Base-by-base conservation (phyloP, 139 green algal species). In the Diplosphaera chodatii region DNA sequence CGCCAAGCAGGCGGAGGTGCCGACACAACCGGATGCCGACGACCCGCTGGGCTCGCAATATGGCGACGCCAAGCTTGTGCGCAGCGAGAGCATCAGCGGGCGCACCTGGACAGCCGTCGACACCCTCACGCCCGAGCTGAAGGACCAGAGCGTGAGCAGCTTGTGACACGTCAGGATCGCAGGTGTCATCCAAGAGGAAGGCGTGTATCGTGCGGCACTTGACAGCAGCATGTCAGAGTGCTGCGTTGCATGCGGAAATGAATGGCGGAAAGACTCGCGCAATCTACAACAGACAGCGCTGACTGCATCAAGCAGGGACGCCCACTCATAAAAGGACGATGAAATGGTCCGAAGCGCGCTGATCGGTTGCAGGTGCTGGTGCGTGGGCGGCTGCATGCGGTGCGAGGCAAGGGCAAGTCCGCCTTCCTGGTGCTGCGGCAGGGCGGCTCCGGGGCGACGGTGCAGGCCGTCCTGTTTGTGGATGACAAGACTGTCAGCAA, bases 371-470 rank as follows among this genome's bases (percentile, higher is more conserved):
- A 88, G 83, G 86, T 97, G 66, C 72, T 92, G 62, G 55, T 96
- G 31, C 77, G 92, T 25, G 90, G 71, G 0, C 82, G 91, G n/a
- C 80, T 99, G 73, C 89, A 98, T 73, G 89, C 78, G 48, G 90
- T 94, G 48, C 84, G 95, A 5, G 93, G 91, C 63, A 98, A 98
- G 83, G 95, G 95, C 71, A 98, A 98, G 82, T 91, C 84, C 5
- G 89, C 85, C 25, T 99, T 99, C 82, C 55, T 99, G 22, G 90
- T 98, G 72, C 77, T 99, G 30, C 82, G 95, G 18, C 88, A 98
- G 74, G 71, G 84, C 1, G 91, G 83, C 25, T 81, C 81, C 28
- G 97, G 94, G 25, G 33, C 32, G 33, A 16, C 56, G 3, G 23
- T 71, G 41, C 83, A 96, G 88, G 86, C 73, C 4, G 77, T 93